Conservation (phyloP, 495 filamentous ascomycete species). For the Friedmanniomyces simplex region DNA sequence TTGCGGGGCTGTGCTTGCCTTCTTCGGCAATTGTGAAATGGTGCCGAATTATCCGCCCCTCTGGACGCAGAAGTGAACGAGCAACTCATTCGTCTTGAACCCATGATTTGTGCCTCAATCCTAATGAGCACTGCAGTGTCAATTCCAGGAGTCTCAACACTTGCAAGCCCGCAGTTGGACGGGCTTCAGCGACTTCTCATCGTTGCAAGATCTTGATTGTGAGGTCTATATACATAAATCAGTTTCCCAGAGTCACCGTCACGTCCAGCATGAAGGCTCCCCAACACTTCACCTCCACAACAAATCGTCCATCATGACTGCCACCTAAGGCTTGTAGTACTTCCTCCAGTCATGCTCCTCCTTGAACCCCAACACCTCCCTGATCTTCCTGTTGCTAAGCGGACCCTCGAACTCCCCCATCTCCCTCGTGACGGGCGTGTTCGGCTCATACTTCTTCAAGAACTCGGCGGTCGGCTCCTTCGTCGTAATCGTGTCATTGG, state of each 20-base stretch:
- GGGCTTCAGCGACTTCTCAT: too few species aligned
- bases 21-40: background rate
- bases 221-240: too few species aligned
- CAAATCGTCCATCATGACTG: background rate
- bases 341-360: slow-evolving; percentile 47
- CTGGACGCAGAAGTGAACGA: too few species aligned
- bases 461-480: slow-evolving; percentile 39
- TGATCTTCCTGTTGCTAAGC: slow-evolving; percentile 48
- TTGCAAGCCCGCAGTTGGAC: too few species aligned
- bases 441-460: slow-evolving; percentile 37
- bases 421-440: slow-evolving; percentile 39
- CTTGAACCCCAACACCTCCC: slow-evolving; percentile 46
- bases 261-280: too few species aligned
- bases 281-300: background rate
- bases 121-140: too few species aligned
- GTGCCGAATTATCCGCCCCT: background rate
- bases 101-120: too few species aligned
- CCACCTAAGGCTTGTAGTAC: slow-evolving; percentile 23
- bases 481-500: slow-evolving; percentile 48
- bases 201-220: too few species aligned
- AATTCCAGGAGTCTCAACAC: too few species aligned
- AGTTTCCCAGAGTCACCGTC: too few species aligned
- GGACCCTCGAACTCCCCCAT: slow-evolving; percentile 48
- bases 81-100: too few species aligned
- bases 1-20: background rate